Evolutionary conservation across 192 early-diverging fungal genomes (phyloP).

Genomic region (Coemansia sp.): DNA sequence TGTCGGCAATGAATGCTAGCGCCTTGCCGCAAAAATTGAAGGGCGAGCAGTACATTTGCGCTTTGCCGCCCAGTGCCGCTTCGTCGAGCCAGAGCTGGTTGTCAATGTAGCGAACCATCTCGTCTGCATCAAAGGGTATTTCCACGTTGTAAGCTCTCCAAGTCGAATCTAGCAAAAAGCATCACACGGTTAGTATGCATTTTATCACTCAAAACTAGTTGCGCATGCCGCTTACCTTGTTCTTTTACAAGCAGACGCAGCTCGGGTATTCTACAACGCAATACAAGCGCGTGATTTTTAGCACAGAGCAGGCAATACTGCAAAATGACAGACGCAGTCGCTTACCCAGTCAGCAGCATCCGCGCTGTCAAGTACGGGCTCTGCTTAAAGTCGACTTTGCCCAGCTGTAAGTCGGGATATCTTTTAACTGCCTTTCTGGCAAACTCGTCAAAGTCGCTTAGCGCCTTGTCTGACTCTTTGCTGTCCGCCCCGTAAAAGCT

Average conservation of each 20-base stretch:
- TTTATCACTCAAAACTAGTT: too few species aligned
- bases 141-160: constrained; percentile 35
- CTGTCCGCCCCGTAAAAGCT: constrained; percentile 19
- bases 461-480: constrained; percentile 17
- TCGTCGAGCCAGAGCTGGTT: constrained; percentile 16
- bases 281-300: not conserved
- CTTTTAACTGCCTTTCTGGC: constrained; percentile 5
- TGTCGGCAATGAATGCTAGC: constrained; percentile 32
- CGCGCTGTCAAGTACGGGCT: constrained; percentile 46
- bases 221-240: not conserved
- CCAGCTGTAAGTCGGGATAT: constrained; percentile 26
- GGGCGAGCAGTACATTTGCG: constrained; percentile 30
- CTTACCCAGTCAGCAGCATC: constrained; percentile 34
- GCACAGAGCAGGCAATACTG: not conserved
- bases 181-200: not conserved
- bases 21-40: constrained; percentile 41
- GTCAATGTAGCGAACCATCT: constrained; percentile 26
- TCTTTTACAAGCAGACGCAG: constrained; percentile 22
- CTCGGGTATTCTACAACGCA: constrained; percentile 33
- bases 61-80: constrained; percentile 1
- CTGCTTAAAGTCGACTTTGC: constrained; percentile 31
- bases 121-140: not conserved
- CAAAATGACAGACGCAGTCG: not conserved
- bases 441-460: constrained; percentile 18
- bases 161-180: not conserved